Evolutionary conservation across 306 rosid species (phyloP).

Genomic region (Rosa multiflora): DNA sequence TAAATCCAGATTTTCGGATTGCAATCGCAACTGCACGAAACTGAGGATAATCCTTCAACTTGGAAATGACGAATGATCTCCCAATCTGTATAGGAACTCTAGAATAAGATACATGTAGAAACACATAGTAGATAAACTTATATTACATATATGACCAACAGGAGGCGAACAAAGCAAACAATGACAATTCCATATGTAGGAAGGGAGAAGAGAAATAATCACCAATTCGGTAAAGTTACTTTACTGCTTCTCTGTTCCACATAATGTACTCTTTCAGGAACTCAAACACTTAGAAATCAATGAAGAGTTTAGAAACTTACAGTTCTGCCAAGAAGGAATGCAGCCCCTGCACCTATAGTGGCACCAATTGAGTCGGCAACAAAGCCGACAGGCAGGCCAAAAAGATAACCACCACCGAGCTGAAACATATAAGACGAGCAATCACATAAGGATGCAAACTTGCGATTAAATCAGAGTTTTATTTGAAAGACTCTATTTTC

Average conservation of each 20-base stretch:
- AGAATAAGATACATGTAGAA: constrained; percentile 25
- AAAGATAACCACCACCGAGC: constrained; percentile 96
- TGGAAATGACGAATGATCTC: constrained; percentile 80
- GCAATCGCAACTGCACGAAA: constrained; percentile 88
- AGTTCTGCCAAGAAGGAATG: constrained; percentile 86
- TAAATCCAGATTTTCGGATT: constrained; percentile 76
- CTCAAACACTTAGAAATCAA: background rate
- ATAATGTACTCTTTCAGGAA: background rate
- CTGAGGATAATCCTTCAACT: constrained; percentile 91
- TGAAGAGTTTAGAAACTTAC: constrained; percentile 42
- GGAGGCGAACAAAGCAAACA: background rate
- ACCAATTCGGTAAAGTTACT: background rate
- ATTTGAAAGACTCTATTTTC: background rate
- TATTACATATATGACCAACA: constrained; percentile 9
- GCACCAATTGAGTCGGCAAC: constrained; percentile 88
- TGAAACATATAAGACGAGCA: constrained; percentile 35
- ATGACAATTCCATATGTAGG: background rate
- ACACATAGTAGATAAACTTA: background rate
- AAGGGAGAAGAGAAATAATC: background rate
- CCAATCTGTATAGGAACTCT: constrained; percentile 65
- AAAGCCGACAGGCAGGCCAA: constrained; percentile 78
- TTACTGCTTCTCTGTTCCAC: background rate
- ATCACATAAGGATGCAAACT: constrained; percentile 13
- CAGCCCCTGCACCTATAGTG: constrained; percentile 80
- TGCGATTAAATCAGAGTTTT: background rate